A percentile compares a stretch with the other conserved stretches of the same genome.
phyloP scores from a whole-genome alignment of 371 early-diverging fungal species.

The Polyrhizophydium stewartii region DNA sequence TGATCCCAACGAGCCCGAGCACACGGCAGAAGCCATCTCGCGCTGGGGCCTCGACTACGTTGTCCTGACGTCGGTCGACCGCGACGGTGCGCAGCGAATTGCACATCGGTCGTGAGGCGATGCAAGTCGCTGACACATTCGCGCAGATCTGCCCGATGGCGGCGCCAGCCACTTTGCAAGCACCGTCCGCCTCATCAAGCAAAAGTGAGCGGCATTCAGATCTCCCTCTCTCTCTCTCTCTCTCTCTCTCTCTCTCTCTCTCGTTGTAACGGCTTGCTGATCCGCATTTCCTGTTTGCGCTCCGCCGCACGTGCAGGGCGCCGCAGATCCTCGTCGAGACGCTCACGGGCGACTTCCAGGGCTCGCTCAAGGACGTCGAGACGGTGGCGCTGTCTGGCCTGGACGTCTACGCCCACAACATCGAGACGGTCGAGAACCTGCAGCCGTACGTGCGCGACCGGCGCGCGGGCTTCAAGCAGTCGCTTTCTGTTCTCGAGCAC shows the following conservation, averaged over 20 bases:
- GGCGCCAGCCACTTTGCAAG: conserved; percentile 93
- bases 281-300: background rate
- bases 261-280: background rate
- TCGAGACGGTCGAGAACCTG: conserved; percentile 93
- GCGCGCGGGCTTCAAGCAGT: conserved; percentile 91
- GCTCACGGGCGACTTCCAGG: conserved; percentile 93
- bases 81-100: conserved; percentile 66
- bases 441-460: conserved; percentile 91
- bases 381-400: conserved; percentile 84
- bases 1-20: conserved; percentile 91
- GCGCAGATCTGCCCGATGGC: conserved; percentile 80
- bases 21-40: conserved; percentile 91
- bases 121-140: background rate
- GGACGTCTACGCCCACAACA: conserved; percentile 98
- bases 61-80: conserved; percentile 95
- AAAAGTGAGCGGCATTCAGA: conserved; percentile 47
- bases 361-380: conserved; percentile 71
- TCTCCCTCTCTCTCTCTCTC: too few relatives aligned
- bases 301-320: conserved; percentile 48
- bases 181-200: conserved; percentile 82
- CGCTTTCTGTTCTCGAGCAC: conserved; percentile 79
- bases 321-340: conserved; percentile 94
- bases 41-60: conserved; percentile 97
- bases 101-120: background rate
- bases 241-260: background rate